Base-by-base conservation (phyloP, 1,284 basidiomycete genomes). In the Anthracocystis walkeri region DNA sequence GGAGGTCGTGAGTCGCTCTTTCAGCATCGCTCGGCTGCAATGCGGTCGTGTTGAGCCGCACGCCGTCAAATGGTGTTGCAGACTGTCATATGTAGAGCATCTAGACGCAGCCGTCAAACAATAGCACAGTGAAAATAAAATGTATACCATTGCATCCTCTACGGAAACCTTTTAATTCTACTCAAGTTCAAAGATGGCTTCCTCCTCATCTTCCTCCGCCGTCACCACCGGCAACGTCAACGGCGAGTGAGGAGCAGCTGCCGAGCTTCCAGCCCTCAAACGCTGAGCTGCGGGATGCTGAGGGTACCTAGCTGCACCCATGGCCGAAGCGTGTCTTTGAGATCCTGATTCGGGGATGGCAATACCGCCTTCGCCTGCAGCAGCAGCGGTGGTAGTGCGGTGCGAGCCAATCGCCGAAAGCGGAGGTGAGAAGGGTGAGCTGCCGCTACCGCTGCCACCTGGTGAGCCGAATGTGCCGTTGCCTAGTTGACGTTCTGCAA, bases 181-280 rank as follows among this genome's bases (percentile, higher is more conserved):
- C 50, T 84, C 83, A 25, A 84, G 72, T 61, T 84, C 82, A 42
- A 84, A 84, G 40, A 84, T 82, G 4, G 81, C 71, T 45, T 84
- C 83, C 14, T 84, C 81, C 41, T 75, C 74, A 49, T 79, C 82
- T 33, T 79, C 82, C 38, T 77, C 65, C 33, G 65, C 63, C 12
- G 82, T 79, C 23, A 72, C 58, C 14, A 81, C 63, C 2, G 82
- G 77, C 11, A 81, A 66, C 0, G 80, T 74, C 42, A 78, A 68
- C 2, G 81, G 75, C 16, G 55, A 55, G 33, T 66, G 65, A 2
- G 69, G 71, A 7, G 63, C 68, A 40, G 56, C 61, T 3, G 57
- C 60, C 41, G 69, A 70, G 44, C 60, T 65, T 5, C 62, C 60
- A 27, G 64, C 65, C n/a, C 68, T 42, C 27, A 75, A 49, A 7